These are phyloP conservation scores for Copromyces sp. DNA, from an alignment of 495 filamentous ascomycete genomes.

Conservation along the genomic window DNA sequence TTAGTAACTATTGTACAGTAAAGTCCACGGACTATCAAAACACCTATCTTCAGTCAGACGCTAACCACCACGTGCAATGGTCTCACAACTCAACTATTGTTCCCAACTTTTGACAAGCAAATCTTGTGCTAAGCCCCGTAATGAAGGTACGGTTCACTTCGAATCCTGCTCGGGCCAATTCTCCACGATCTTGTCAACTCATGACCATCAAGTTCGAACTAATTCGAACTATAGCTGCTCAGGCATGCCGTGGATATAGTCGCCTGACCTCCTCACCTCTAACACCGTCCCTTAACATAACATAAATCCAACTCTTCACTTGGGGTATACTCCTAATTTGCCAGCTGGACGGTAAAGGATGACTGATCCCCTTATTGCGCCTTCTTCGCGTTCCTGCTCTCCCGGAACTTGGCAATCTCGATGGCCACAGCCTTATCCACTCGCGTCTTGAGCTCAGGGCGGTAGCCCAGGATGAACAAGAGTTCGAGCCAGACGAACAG, in stretches of 20 bases:
- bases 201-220: background rate
- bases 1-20: background rate
- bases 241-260: background rate
- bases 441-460: slow-evolving; percentile 71
- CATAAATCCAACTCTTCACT: background rate
- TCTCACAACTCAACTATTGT: background rate
- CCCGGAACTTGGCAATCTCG: slow-evolving; percentile 53
- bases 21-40: background rate
- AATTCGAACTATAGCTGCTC: background rate
- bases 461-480: slow-evolving; percentile 83
- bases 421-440: slow-evolving; percentile 63
- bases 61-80: background rate
- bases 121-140: background rate
- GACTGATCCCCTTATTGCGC: background rate
- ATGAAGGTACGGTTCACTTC: background rate
- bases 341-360: background rate
- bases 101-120: background rate
- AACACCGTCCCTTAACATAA: background rate
- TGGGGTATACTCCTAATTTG: background rate
- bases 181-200: background rate
- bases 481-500: slow-evolving; percentile 97
- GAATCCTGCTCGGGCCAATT: background rate
- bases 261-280: background rate
- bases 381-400: slow-evolving; percentile 23
- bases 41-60: background rate